Evolutionary conservation across 106 monocot species (phyloP).

Genomic region (Vanilla planifolia): DNA sequence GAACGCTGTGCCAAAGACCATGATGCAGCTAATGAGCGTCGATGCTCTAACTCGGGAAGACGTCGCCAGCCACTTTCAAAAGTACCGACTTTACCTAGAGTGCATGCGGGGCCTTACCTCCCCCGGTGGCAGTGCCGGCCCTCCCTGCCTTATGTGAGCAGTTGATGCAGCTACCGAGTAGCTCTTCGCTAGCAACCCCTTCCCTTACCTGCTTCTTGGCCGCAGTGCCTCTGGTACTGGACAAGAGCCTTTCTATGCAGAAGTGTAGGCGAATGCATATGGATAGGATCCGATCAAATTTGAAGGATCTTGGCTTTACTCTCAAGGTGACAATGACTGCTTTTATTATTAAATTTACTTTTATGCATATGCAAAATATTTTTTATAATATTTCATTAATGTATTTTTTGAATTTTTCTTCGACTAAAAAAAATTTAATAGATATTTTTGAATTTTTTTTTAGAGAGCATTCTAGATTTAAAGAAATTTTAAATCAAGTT

Average conservation of each 20-base stretch:
- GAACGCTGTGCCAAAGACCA: constrained; percentile 55
- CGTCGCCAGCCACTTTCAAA: constrained; percentile 63
- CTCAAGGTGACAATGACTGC: too few relatives aligned
- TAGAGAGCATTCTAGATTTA: too few relatives aligned
- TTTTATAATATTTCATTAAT: too few relatives aligned
- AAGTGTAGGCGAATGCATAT: too few relatives aligned
- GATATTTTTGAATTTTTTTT: too few relatives aligned
- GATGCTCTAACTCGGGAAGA: constrained; percentile 53
- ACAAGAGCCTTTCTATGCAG: constrained; percentile 13
- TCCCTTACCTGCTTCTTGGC: constrained; percentile 35
- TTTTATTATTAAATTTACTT: too few relatives aligned
- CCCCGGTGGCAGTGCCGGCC: not conserved
- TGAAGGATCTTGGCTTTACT: too few relatives aligned
- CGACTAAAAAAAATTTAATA: too few relatives aligned
- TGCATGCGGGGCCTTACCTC: constrained; percentile 13
- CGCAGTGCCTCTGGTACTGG: not conserved
- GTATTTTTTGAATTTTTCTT: too few relatives aligned
- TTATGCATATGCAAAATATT: too few relatives aligned
- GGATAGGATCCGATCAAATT: too few relatives aligned
- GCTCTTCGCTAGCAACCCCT: constrained; percentile 36
- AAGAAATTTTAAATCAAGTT: too few relatives aligned
- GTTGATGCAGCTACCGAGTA: constrained; percentile 32
- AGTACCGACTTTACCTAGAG: constrained; percentile 45
- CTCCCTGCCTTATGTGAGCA: not conserved
- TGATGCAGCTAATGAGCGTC: constrained; percentile 56